Evolutionary conservation across 306 rosid species (phyloP).

Genomic region (Rosa rugosa): DNA sequence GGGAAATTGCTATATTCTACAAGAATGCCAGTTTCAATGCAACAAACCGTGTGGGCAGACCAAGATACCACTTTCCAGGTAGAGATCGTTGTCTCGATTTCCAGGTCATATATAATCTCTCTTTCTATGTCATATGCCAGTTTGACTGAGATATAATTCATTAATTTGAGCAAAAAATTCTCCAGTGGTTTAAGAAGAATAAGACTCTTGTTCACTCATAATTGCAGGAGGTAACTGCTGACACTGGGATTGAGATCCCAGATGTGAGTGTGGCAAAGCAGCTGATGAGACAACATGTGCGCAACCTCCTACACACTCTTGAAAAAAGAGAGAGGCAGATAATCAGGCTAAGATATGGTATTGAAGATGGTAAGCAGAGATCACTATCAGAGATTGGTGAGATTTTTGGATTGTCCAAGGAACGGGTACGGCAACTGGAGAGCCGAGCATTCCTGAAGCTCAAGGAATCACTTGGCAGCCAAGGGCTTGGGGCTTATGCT

Average conservation of each 20-base stretch:
- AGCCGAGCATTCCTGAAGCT: conserved; percentile 67
- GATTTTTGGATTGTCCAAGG: conserved; percentile 62
- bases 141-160: background rate
- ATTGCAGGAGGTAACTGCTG: conserved; percentile 88
- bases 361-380: conserved; percentile 62
- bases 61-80: conserved; percentile 89
- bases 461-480: conserved; percentile 55
- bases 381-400: conserved; percentile 63
- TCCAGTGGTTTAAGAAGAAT: conserved; percentile 3
- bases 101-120: conserved; percentile 1
- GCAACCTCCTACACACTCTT: conserved; percentile 54
- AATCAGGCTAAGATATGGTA: conserved; percentile 78
- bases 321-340: conserved; percentile 64
- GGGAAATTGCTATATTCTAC: conserved; percentile 52
- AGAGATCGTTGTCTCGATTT: conserved; percentile 25
- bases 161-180: background rate
- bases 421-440: conserved; percentile 73
- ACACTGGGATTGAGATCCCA: conserved; percentile 60
- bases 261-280: conserved; percentile 58
- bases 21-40: conserved; percentile 82
- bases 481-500: conserved; percentile 66
- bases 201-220: background rate
- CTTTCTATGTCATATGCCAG: background rate
- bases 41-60: conserved; percentile 78
- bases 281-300: conserved; percentile 76